Evolutionary conservation across 1,139 yeast species (phyloP).

Genomic region (Lodderomyces parapsilosis): DNA sequence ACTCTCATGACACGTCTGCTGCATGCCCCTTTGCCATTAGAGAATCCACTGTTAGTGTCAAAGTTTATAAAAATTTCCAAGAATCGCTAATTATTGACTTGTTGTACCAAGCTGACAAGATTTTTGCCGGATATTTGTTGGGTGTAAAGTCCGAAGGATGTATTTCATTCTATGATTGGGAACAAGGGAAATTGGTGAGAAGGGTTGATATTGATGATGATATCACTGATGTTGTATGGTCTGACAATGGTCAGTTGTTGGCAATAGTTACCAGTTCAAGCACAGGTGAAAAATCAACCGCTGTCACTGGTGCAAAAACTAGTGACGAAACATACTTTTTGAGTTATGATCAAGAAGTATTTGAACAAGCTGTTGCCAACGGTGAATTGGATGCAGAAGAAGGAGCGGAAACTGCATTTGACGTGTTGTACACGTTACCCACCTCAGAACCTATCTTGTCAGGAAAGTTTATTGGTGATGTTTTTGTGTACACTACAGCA

Average conservation of each 20-base stretch:
- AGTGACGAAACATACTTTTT: slow-evolving; percentile 76
- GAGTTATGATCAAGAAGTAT: slow-evolving; percentile 66
- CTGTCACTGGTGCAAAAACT: slow-evolving; percentile 25
- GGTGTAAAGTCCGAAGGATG: slow-evolving; percentile 83
- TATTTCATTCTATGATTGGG: slow-evolving; percentile 93
- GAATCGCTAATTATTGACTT: slow-evolving; percentile 68
- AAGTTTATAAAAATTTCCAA: slow-evolving; percentile 80
- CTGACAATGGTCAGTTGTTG: slow-evolving; percentile 88
- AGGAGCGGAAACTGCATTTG: slow-evolving; percentile 85
- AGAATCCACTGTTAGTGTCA: slow-evolving; percentile 64
- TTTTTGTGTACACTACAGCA: slow-evolving; percentile 82
- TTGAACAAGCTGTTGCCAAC: slow-evolving; percentile 59
- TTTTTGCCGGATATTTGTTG: slow-evolving; percentile 82
- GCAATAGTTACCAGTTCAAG: slow-evolving; percentile 62
- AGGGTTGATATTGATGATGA: slow-evolving; percentile 74
- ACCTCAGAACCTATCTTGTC: slow-evolving; percentile 72
- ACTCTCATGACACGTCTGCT: slow-evolving; percentile 64
- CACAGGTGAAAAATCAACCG: slow-evolving; percentile 21
- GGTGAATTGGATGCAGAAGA: slow-evolving; percentile 72
- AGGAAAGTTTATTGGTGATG: slow-evolving; percentile 97
- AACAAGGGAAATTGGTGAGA: slow-evolving; percentile 76
- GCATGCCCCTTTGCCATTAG: slow-evolving; percentile 84
- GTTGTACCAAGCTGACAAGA: slow-evolving; percentile 72
- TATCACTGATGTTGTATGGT: slow-evolving; percentile 83
- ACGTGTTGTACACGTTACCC: slow-evolving; percentile 76